Base-by-base conservation (phyloP, 2,329 filamentous ascomycete species). In the Botrytis tulipae region DNA sequence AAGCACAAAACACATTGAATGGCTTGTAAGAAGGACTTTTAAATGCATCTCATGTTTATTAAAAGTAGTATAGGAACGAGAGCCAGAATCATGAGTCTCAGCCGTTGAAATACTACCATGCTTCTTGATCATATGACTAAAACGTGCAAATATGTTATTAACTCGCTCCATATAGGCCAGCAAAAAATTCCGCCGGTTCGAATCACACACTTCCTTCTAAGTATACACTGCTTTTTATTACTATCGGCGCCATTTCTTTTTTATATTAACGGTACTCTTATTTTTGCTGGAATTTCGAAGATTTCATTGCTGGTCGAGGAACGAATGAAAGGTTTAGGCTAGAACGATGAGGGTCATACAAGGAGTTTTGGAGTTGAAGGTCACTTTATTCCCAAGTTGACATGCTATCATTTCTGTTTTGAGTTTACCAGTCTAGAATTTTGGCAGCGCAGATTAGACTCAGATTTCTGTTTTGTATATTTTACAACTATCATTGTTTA, bases 1-100 rank as follows among this genome's bases (percentile, higher is more conserved):
- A 74, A 42, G 79, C 79, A 32, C 78, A 81, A 69, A 75, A 78
- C 74, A 78, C 70, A 29, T 62, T 81, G 54, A 81, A 81, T 69
- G 71, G 71, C 48, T 37, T 74, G 60, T 74, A 73, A 71, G 73
- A 62, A 69, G 61, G 42, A 62, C 25, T 72, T 61, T 40, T 54
- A 54, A 54, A 72, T 60, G 29, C 40, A 35, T 37, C 18, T n/a
- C 37, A 60, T 51, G 16, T 72, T 29, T 37, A 29, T 29, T 60
- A 60, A 57, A 29, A 69, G 66, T 57, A 57, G 66, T 69, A 69
- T 69, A 69, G 66, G 66, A 69, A 69, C 66, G 66, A 57, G 66
- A 69, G 66, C 66, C 66, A 32, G 4, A 54, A 57, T 69, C 12
- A 29, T 76, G 74, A 32, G 73, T 67, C 25, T 67, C 77, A 76